A percentile compares a stretch with the other conserved stretches of the same genome.
These are phyloP conservation scores for Mycena indigotica DNA, from an alignment of 768 basidiomycete genomes.

Conservation along the genomic window DNA sequence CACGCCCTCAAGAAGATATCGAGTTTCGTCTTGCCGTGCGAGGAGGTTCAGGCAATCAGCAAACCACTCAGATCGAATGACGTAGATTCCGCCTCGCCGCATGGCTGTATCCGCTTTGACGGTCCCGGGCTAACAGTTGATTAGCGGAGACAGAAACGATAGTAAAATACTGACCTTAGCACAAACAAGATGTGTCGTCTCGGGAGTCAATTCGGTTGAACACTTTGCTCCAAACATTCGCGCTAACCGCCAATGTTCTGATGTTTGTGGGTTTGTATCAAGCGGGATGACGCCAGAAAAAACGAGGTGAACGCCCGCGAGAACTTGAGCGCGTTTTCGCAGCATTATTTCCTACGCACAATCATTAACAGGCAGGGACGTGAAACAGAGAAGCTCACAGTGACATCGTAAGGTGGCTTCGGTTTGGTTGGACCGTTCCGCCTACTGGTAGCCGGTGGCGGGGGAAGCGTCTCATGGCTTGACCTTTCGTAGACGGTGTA, in stretches of 20 bases:
- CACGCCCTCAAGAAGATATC: conserved; percentile 63
- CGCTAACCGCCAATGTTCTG: conserved; percentile 85
- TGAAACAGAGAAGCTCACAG: conserved; percentile 49
- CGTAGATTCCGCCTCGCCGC: conserved; percentile 71
- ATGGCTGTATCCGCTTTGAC: conserved; percentile 88
- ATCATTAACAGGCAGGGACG: background rate
- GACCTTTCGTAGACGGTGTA: conserved; percentile 64
- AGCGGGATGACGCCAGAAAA: conserved; percentile 96
- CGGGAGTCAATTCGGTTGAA: conserved; percentile 62
- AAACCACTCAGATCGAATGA: conserved; percentile 91
- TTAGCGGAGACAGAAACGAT: conserved; percentile 10
- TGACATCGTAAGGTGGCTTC: conserved; percentile 66
- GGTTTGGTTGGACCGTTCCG: conserved; percentile 26
- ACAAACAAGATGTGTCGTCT: conserved; percentile 89
- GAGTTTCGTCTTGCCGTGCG: conserved; percentile 75
- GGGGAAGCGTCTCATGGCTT: conserved; percentile 31
- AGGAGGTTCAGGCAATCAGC: conserved; percentile 88
- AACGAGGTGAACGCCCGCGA: conserved; percentile 79
- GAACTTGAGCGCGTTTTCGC: conserved; percentile 68
- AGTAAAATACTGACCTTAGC: conserved; percentile 62
- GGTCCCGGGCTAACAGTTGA: conserved; percentile 67
- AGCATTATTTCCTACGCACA: conserved; percentile 82
- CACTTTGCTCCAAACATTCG: conserved; percentile 87
- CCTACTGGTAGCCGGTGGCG: conserved; percentile 25
- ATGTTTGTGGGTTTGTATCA: conserved; percentile 76